A percentile compares a stretch with the other conserved stretches of the same genome.
Conservation (phyloP, 2,329 filamentous ascomycete species). For the Colletotrichum caudatum region DNA sequence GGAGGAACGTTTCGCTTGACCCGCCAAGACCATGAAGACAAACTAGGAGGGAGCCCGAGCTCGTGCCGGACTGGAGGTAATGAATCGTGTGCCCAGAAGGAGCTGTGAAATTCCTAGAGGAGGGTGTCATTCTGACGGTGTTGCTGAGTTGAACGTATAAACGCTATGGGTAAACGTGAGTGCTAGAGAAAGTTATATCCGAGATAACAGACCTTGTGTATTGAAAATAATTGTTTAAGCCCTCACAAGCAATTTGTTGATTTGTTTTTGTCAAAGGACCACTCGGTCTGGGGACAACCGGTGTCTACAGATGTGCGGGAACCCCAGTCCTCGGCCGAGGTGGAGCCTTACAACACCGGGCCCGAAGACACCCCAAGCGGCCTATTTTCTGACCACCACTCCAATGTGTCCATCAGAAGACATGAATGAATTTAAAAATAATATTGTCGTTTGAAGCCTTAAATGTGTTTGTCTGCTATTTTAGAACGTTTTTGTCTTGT, state of each 20-base stretch:
- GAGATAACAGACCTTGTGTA: background rate
- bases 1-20: slow-evolving; percentile 43
- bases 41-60: slow-evolving; percentile 45
- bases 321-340: slow-evolving; percentile 12
- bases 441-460: background rate
- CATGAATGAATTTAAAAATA: background rate
- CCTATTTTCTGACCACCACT: background rate
- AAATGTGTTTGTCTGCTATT: background rate
- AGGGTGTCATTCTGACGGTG: background rate
- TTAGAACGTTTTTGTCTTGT: background rate
- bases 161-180: background rate
- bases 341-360: background rate
- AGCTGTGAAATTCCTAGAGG: slow-evolving; percentile 33
- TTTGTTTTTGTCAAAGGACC: background rate
- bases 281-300: background rate
- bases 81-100: slow-evolving; percentile 46
- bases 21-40: slow-evolving; percentile 49
- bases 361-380: background rate
- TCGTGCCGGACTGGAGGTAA: slow-evolving; percentile 44
- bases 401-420: background rate
- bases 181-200: background rate
- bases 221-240: too few relatives aligned
- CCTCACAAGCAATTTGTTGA: background rate
- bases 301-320: background rate
- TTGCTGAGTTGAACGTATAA: background rate